These are phyloP conservation scores for Cercospora beticola DNA, from an alignment of 2,329 filamentous ascomycete species.

Conservation along the genomic window DNA sequence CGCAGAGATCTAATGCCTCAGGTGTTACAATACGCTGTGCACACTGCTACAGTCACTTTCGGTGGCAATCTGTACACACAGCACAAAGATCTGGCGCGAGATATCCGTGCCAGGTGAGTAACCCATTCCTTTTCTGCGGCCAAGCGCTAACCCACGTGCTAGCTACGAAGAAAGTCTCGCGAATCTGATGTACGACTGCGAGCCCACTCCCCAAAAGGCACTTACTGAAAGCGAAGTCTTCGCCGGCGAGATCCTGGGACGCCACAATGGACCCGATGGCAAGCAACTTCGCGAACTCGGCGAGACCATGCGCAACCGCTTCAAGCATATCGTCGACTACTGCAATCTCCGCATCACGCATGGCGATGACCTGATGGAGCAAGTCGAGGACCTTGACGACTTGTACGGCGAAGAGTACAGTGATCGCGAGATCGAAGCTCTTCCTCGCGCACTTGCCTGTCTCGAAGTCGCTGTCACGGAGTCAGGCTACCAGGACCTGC, in stretches of 20 bases:
- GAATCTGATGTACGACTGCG: constrained; percentile 49
- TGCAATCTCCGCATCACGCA: constrained; percentile 47
- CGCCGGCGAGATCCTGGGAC: constrained; percentile 57
- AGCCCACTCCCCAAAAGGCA: constrained; percentile 42
- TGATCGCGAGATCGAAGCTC: constrained; percentile 42
- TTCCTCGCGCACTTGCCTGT: constrained; percentile 54
- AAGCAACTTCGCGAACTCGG: constrained; percentile 39
- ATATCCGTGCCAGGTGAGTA: constrained; percentile 50
- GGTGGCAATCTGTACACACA: constrained; percentile 40
- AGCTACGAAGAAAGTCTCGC: constrained; percentile 56
- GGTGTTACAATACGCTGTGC: constrained; percentile 45
- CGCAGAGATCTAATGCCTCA: constrained; percentile 28
- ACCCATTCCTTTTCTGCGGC: not conserved
- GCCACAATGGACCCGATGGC: constrained; percentile 39
- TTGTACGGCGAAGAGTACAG: constrained; percentile 27
- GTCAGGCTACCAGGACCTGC: constrained; percentile 34
- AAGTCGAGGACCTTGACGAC: constrained; percentile 29
- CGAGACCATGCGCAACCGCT: constrained; percentile 43
- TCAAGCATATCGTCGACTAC: constrained; percentile 44
- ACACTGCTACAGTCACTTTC: constrained; percentile 24
- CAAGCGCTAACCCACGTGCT: not conserved
- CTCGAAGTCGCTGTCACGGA: constrained; percentile 46
- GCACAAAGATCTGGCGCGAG: constrained; percentile 39
- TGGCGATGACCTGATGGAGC: constrained; percentile 37
- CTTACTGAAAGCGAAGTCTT: constrained; percentile 58